These are phyloP conservation scores for Sicyos baderoa DNA, from an alignment of 306 rosid species.

Conservation along the genomic window DNA sequence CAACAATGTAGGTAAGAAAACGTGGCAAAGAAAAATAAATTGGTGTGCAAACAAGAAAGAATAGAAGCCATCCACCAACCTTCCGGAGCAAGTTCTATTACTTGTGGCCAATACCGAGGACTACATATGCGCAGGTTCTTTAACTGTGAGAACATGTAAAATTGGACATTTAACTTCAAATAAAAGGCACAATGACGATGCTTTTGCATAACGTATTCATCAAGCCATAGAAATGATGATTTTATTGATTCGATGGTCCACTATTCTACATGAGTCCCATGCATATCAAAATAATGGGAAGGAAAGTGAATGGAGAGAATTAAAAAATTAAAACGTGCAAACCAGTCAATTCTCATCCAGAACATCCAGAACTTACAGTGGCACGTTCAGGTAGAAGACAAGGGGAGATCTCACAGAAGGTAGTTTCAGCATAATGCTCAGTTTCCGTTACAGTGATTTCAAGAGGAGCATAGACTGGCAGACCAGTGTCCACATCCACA, in stretches of 20 bases:
- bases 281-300: neutral
- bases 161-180: neutral
- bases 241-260: neutral
- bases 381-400: constrained; percentile 92
- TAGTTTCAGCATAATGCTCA: constrained; percentile 84
- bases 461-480: constrained; percentile 90
- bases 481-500: constrained; percentile 90
- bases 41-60: neutral
- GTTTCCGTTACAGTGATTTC: constrained; percentile 77
- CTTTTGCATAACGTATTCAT: neutral
- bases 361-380: constrained; percentile 49
- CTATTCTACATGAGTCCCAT: neutral
- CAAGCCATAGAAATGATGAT: neutral
- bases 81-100: constrained; percentile 66
- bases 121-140: constrained; percentile 78
- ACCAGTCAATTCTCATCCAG: constrained; percentile 2
- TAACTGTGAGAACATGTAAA: constrained; percentile 46
- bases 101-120: constrained; percentile 95
- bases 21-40: neutral
- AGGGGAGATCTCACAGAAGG: constrained; percentile 89
- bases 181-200: neutral
- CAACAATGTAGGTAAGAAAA: neutral
- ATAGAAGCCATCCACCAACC: constrained; percentile 34
- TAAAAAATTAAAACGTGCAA: neutral
- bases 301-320: neutral